Evolutionary conservation across 768 basidiomycete species (phyloP).

Genomic region (Agaricus sinodeliciosus): DNA sequence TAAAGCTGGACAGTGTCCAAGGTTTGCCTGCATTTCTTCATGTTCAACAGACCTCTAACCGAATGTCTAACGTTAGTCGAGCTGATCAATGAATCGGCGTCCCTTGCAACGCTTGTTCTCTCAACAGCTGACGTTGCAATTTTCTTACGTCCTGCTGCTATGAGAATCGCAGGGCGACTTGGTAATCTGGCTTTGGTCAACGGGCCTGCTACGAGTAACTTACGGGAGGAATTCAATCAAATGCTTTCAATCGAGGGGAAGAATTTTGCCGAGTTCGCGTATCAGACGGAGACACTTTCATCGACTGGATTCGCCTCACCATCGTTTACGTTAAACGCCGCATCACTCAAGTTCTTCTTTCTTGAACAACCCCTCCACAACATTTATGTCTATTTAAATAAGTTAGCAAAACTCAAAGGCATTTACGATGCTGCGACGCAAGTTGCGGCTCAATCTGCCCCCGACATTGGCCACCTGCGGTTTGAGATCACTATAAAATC

Average conservation of each 20-base stretch:
- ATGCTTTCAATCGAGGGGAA: constrained; percentile 91
- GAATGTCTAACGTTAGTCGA: constrained; percentile 43
- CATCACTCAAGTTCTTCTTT: constrained; percentile 85
- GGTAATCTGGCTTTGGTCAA: constrained; percentile 82
- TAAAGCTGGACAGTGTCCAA: constrained; percentile 82
- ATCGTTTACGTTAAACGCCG: constrained; percentile 73
- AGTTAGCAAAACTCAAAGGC: constrained; percentile 87
- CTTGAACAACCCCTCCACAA: constrained; percentile 87
- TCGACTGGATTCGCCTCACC: constrained; percentile 74
- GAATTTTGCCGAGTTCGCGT: constrained; percentile 89
- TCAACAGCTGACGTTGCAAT: constrained; percentile 87
- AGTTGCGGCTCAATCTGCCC: constrained; percentile 86
- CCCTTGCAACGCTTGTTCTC: constrained; percentile 80
- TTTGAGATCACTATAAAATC: constrained; percentile 88
- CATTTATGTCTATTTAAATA: constrained; percentile 75
- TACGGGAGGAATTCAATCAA: constrained; percentile 68
- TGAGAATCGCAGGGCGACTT: constrained; percentile 74
- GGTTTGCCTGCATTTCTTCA: constrained; percentile 33
- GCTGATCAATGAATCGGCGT: constrained; percentile 63
- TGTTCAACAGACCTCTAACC: not conserved
- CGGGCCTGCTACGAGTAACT: constrained; percentile 45
- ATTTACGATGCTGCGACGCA: constrained; percentile 92
- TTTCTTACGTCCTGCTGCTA: constrained; percentile 60
- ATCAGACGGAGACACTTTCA: constrained; percentile 79
- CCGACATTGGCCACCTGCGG: constrained; percentile 92